Evolutionary conservation across 2,329 filamentous ascomycete species (phyloP), one percentile per base, ranked within the genome.

Genomic region (Teratosphaeria viscida): DNA sequence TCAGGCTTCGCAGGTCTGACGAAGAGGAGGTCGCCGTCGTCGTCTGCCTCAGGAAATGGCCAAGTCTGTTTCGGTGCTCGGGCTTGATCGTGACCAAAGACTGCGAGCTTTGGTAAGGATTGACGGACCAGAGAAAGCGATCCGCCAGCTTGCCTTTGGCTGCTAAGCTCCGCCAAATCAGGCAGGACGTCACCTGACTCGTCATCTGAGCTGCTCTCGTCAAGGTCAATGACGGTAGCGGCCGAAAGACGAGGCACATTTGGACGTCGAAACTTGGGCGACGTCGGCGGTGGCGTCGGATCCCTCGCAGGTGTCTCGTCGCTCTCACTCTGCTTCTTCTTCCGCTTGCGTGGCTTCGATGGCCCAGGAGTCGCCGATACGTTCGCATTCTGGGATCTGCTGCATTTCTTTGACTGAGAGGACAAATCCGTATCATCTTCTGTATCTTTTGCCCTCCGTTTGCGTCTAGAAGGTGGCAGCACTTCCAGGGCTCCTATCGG

Each of bases 401-500:
- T 2, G 12, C 37, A 14, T 5, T 16, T 43, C 10, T 43, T 43
- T 16, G 37, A 5, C 37, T 43, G 8, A 43, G 37, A 43, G 12
- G 8, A 14, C 10, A 12, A 14, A 5, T 14, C 11, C 16, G 7
- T n/a, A 43, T 43, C 37, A 43, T 43, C 37, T 43, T 43, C 16
- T 16, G 10, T 2, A 14, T 43, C 37, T 12, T 43, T 43, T n/a
- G 37, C 16, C 37, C n/a, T 43, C 8, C 37, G 37, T n/a, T 43
- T 43, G 4, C 37, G 37, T n/a, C 12, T 39, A 2, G 35, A 11
- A 12, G 37, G 2, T n/a, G 37, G 57, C 37, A 54, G 55, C 4
- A 23, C 19, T n/a, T 35, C 34, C 6, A 63, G 53, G 5, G 29
- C 57, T 34, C 43, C 63, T 10, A 62, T 57, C 3, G 65, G 63